Conservation (phyloP, 2,329 filamentous ascomycete species). For the Stachybotrys chartarum region DNA sequence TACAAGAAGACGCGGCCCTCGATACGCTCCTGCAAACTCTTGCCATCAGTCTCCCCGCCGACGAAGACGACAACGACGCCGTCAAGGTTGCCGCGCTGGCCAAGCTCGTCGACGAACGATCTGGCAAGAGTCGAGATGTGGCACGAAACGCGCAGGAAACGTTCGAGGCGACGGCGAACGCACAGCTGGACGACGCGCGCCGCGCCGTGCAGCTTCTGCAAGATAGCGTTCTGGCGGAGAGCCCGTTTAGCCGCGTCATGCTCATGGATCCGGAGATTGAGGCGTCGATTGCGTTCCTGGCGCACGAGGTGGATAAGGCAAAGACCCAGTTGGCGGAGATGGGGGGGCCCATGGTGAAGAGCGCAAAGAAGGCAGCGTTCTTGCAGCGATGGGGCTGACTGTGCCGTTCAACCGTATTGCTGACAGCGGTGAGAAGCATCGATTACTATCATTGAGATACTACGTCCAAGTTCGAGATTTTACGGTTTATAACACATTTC, state of each 20-base stretch:
- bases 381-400: slow-evolving; percentile 22
- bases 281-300: slow-evolving; percentile 37
- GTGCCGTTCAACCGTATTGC: background rate
- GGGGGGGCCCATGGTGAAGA: slow-evolving; percentile 30
- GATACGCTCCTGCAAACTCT: slow-evolving; percentile 42
- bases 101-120: slow-evolving; percentile 30
- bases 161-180: slow-evolving; percentile 36
- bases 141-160: slow-evolving; percentile 38
- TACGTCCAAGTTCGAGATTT: background rate
- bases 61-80: slow-evolving; percentile 16
- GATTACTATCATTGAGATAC: no score
- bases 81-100: slow-evolving; percentile 22
- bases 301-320: slow-evolving; percentile 35
- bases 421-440: no score
- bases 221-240: slow-evolving; percentile 47
- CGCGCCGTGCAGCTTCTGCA: slow-evolving; percentile 40
- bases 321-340: slow-evolving; percentile 29
- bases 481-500: background rate
- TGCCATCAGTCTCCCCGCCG: slow-evolving; percentile 31
- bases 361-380: slow-evolving; percentile 42
- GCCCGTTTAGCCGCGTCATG: slow-evolving; percentile 36
- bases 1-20: slow-evolving; percentile 30
- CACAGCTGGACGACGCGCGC: slow-evolving; percentile 38
- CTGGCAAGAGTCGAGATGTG: slow-evolving; percentile 35
- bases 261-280: slow-evolving; percentile 48